phyloP scores from a whole-genome alignment of 768 basidiomycete genomes.

The Lactarius sanguifluus region DNA sequence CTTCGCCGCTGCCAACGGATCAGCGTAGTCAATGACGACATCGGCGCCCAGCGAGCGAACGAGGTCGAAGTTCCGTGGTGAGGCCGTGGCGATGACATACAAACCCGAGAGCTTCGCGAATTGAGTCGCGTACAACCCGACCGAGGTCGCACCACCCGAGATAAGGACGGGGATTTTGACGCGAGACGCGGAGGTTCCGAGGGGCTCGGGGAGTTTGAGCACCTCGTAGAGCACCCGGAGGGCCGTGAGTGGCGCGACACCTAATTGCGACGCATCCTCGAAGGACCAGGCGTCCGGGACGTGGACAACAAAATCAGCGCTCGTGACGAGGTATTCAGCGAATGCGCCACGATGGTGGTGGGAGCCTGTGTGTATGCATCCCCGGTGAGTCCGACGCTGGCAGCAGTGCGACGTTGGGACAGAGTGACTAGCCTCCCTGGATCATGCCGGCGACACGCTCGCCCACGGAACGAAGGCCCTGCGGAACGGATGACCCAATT shows the following conservation, averaged over 20 bases:
- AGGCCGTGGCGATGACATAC: conserved; percentile 39
- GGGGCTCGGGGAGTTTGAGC: conserved; percentile 10
- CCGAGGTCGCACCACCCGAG: conserved; percentile 36
- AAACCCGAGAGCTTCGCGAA: conserved; percentile 36
- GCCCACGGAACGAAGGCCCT: conserved; percentile 30
- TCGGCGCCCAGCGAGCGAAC: conserved; percentile 41
- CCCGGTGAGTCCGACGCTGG: neutral
- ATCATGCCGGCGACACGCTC: conserved; percentile 35
- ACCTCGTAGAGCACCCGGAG: conserved; percentile 24
- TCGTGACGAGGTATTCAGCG: conserved; percentile 34
- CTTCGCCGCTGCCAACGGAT: conserved; percentile 21
- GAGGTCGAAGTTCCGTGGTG: conserved; percentile 39
- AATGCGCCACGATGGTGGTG: conserved; percentile 31
- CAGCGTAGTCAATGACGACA: conserved; percentile 35
- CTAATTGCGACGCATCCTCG: conserved; percentile 25
- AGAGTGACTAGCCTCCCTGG: conserved; percentile 29
- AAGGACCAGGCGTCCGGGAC: conserved; percentile 27
- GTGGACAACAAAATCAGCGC: conserved; percentile 29
- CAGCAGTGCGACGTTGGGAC: neutral
- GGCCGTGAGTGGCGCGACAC: conserved; percentile 26
- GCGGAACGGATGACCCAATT: conserved; percentile 28
- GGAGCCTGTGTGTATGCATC: conserved; percentile 12
- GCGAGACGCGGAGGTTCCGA: conserved; percentile 1
- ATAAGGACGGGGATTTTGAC: conserved; percentile 32
- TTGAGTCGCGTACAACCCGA: conserved; percentile 38